Evolutionary conservation across 2,329 filamentous ascomycete genomes (phyloP), one percentile per base, ranked within the genome.

Genomic region (Chrysoporthe deuterocubensis): DNA sequence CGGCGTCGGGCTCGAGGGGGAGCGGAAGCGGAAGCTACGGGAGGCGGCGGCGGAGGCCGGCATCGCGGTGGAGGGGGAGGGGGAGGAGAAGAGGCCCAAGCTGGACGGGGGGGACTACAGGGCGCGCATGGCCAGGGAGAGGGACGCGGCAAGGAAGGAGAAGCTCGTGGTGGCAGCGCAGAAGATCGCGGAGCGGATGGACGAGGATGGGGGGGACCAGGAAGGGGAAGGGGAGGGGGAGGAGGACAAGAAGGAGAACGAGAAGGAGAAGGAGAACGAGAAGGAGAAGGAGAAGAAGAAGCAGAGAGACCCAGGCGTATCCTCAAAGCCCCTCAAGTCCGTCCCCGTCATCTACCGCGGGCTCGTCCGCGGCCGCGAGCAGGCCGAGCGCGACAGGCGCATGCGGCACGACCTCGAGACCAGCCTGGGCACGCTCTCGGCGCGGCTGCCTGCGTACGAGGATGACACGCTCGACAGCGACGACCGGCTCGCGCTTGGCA

Each of bases 1-100:
- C 18, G 96, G 95, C 1, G 93, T 98, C 71, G 95, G 96, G 0
- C 80, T 95, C 73, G 93, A 96, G 71, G 89, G 85, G 4, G 93
- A 96, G 77, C 90, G 90, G 80, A 97, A 97, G 82, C 85, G 93
- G 71, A 94, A 91, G 75, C 75, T 89, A 32, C 81, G 86, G 56
- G 90, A 93, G 77, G 86, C 87, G 65, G 85, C 85, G 4, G 87
- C 86, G 2, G 26, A 26, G 26, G 26, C 26, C 26, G 26, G 26
- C 71, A 81, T 75, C 60, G 76, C 70, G 4, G 71, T 72, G 66
- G 46, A 46, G 16, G 26, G 0, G 3, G 43, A 2, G n/a, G 83
- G 83, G 11, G 84, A 86, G 71, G 79, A 76, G 68, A 93, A 93
- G 78, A 85, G 82, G 76, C 79, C 83, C 16, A 89, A 87, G 76